phyloP scores from a whole-genome alignment of 768 basidiomycete species.

The Boletus sensibilis region DNA sequence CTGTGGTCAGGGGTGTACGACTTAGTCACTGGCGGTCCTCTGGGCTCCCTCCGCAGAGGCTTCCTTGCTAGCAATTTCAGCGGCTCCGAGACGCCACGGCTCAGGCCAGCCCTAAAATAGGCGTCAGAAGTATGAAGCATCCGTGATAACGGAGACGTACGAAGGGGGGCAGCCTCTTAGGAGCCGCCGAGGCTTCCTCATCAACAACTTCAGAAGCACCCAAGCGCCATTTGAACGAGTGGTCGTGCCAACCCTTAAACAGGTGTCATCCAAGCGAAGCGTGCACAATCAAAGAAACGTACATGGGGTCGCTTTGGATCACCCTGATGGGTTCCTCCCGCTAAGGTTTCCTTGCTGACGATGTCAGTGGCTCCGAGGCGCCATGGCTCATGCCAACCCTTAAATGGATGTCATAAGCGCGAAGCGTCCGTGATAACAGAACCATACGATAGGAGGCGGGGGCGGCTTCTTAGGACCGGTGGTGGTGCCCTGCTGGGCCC shows the following conservation, averaged over 20 bases:
- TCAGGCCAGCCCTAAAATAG: background rate
- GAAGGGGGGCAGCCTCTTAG: background rate
- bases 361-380: background rate
- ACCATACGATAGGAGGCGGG: background rate
- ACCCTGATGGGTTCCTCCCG: background rate
- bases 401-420: background rate
- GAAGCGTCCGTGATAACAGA: background rate
- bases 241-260: background rate
- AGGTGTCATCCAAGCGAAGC: background rate
- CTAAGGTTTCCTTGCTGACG: background rate
- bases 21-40: background rate
- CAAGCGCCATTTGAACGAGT: background rate
- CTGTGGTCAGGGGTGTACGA: background rate
- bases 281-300: background rate
- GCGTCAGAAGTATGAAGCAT: background rate
- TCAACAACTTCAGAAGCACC: background rate
- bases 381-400: background rate
- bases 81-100: background rate
- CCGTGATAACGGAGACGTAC: background rate
- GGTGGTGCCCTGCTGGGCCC: background rate
- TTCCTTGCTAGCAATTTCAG: background rate
- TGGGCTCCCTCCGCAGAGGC: background rate
- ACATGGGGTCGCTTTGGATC: background rate
- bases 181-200: background rate
- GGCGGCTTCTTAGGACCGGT: background rate